Evolutionary conservation across 2,329 filamentous ascomycete genomes (phyloP), one percentile per base, ranked within the genome.

Genomic region (Metarhizium brunneum): DNA sequence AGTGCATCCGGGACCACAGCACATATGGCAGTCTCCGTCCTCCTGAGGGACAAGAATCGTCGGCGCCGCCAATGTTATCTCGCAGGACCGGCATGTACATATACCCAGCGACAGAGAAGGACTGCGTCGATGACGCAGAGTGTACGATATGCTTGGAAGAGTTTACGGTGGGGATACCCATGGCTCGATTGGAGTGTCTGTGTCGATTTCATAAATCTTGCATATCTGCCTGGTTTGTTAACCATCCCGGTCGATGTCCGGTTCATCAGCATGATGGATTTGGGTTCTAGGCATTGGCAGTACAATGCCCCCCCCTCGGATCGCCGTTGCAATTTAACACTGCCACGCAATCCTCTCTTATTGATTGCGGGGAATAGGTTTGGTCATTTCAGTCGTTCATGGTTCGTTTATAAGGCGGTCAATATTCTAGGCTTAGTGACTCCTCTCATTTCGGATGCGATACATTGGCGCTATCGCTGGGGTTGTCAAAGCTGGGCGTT

Each of bases 141-240:
- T 86, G 83, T 64, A 85, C 82, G 5, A 86, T 87, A 52, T 87
- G 84, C 61, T 72, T 87, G 2, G 84, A 86, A 62, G 83, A 86
- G 65, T 85, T 85, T 58, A 77, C 81, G 57, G 81, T 79, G 0
- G 83, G 83, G 2, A 76, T 80, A 32, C 69, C 76, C 30, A 86
- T 87, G 83, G 83, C 80, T n/a, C 73, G 84, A 47, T 68, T 87
- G 50, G 84, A 86, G 68, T 87, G 84, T 62, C 74, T 87, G 30
- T 87, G 84, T 64, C 76, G 82, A 18, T 87, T 86, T 62, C 84
- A 87, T 63, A 69, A 75, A 48, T 67, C 71, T 20, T 87, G 84
- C 65, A 86, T 86, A 59, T 72, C 74, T 42, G 76, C 77, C 7
- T 87, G 84, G 84, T 86, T 84, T 64, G 73, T 79, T 56, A 76